These are phyloP conservation scores for Boeremia exigua DNA, from an alignment of 2,329 filamentous ascomycete genomes.

Conservation along the genomic window DNA sequence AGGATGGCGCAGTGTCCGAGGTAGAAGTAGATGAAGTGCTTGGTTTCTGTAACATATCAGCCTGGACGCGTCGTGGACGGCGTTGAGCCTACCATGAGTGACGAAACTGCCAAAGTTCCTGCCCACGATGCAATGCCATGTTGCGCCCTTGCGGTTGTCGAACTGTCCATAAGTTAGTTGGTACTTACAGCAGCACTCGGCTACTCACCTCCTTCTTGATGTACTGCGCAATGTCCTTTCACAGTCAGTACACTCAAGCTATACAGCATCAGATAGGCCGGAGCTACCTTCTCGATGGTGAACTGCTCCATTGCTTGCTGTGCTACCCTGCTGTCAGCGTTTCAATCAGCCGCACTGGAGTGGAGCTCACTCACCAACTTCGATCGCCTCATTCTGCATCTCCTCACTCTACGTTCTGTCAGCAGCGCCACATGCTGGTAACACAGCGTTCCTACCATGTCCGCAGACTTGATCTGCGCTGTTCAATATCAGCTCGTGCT, in stretches of 20 bases:
- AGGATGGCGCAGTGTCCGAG: conserved; percentile 97
- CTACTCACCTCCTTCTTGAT: conserved; percentile 83
- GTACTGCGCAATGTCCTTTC: conserved; percentile 89
- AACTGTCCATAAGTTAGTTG: conserved; percentile 66
- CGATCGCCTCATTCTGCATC: conserved; percentile 94
- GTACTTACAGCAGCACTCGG: not conserved
- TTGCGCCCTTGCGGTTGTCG: conserved; percentile 94
- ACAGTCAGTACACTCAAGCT: conserved; percentile 10
- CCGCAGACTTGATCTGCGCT: conserved; percentile 98
- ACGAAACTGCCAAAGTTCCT: conserved; percentile 99
- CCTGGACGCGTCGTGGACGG: not conserved
- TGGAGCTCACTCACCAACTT: conserved; percentile 75
- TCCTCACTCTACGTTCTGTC: conserved; percentile 76
- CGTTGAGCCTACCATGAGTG: conserved; percentile 76
- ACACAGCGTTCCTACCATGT: conserved; percentile 76
- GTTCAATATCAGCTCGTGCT: conserved; percentile 38
- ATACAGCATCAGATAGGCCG: not conserved
- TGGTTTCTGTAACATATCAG: conserved; percentile 73
- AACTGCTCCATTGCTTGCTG: conserved; percentile 75
- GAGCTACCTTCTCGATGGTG: conserved; percentile 71
- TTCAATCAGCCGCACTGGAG: conserved; percentile 19
- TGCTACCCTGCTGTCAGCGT: conserved; percentile 55
- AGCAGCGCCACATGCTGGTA: conserved; percentile 18
- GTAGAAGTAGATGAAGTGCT: conserved; percentile 99
- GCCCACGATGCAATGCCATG: conserved; percentile 99